Evolutionary conservation across 495 filamentous ascomycete species (phyloP).

Genomic region (Filosporella fistucella): DNA sequence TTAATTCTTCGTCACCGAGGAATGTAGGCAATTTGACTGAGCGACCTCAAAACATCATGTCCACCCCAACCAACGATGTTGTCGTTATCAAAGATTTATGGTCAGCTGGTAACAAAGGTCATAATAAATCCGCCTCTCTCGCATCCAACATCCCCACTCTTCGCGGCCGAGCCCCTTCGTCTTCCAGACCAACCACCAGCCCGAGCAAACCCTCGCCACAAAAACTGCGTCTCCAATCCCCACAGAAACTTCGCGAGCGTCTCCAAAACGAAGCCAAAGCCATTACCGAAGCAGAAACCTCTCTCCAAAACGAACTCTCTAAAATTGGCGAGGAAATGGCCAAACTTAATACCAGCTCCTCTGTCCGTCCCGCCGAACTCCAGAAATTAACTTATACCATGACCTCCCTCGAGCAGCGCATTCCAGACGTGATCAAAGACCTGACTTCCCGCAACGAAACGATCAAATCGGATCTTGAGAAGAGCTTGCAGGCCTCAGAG

Average conservation of each 20-base stretch:
- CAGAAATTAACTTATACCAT: conserved; percentile 51
- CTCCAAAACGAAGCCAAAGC: conserved; percentile 75
- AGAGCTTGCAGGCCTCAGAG: conserved; percentile 64
- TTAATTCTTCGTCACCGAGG: conserved; percentile 4
- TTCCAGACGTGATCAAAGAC: conserved; percentile 57
- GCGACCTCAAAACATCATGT: conserved; percentile 22
- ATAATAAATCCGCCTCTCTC: conserved; percentile 17
- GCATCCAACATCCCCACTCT: conserved; percentile 27
- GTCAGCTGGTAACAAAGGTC: conserved; percentile 10
- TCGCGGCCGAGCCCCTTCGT: conserved; percentile 14
- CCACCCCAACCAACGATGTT: conserved; percentile 12
- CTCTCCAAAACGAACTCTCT: conserved; percentile 69
- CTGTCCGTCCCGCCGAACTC: conserved; percentile 26
- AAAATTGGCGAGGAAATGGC: conserved; percentile 82
- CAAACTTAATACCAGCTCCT: conserved; percentile 43
- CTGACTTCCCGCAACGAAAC: conserved; percentile 54
- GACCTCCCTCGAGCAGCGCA: conserved; percentile 56
- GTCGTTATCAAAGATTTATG: conserved; percentile 16
- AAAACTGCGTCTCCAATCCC: conserved; percentile 81
- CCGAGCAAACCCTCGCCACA: conserved; percentile 29
- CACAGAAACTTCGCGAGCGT: conserved; percentile 89
- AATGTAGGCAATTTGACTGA: conserved; percentile 22
- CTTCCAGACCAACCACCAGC: conserved; percentile 28
- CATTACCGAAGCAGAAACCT: conserved; percentile 61
- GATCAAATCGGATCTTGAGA: conserved; percentile 64